Evolutionary conservation across 163 green algal species (phyloP).

Genomic region (Chlamydomonas reinhardtii): DNA sequence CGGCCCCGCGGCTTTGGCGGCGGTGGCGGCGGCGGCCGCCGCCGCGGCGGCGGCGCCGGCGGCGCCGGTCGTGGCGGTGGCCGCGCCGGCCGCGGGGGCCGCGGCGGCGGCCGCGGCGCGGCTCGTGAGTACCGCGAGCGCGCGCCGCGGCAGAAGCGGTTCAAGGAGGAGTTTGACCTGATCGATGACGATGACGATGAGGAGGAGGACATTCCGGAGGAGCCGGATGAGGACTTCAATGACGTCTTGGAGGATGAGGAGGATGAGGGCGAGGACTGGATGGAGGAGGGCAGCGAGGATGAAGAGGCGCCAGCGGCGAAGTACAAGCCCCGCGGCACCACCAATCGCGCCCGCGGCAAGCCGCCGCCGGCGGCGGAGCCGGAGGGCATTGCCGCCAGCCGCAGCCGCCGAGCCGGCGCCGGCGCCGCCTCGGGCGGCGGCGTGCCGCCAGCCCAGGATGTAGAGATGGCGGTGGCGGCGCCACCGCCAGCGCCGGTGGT

Average conservation of each 20-base stretch:
- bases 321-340: not conserved
- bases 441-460: not conserved
- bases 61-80: not conserved
- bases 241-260: not conserved
- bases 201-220: constrained; percentile 7
- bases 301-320: not conserved
- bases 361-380: constrained; percentile 8
- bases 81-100: not conserved
- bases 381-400: not conserved
- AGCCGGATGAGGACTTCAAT: constrained; percentile 3
- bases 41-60: not conserved
- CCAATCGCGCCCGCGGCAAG: constrained; percentile 6
- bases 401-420: not conserved
- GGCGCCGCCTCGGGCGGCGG: too few relatives aligned
- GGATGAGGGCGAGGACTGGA: constrained; percentile 23
- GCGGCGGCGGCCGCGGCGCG: not conserved
- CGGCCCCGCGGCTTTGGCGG: constrained; percentile 2
- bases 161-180: constrained; percentile 33
- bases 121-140: too few relatives aligned
- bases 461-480: not conserved
- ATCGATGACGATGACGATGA: constrained; percentile 28
- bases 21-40: not conserved
- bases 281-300: not conserved
- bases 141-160: not conserved
- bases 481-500: too few relatives aligned